phyloP scores from a whole-genome alignment of 192 early-diverging fungal species.

The Backusella psychrophila region DNA sequence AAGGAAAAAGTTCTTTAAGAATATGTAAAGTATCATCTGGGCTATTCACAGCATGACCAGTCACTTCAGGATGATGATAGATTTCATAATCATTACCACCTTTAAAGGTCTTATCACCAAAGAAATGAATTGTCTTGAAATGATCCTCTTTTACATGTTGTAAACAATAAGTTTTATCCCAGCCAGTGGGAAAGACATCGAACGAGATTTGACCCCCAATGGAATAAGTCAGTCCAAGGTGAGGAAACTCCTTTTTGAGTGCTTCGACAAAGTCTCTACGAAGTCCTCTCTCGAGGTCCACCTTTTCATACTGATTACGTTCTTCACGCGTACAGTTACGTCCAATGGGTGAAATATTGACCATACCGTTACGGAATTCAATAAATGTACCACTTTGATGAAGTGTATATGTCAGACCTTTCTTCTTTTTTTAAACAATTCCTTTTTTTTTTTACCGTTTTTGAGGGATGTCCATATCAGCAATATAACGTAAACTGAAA shows the following conservation, averaged over 20 bases:
- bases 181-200: conserved; percentile 96
- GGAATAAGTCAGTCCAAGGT: conserved; percentile 88
- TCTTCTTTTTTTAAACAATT: not conserved
- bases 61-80: conserved; percentile 73
- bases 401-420: not conserved
- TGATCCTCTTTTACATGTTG: conserved; percentile 80
- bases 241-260: conserved; percentile 76
- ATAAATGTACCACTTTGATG: conserved; percentile 85
- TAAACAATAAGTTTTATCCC: conserved; percentile 99
- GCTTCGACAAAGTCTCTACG: conserved; percentile 83
- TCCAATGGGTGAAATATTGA: conserved; percentile 97
- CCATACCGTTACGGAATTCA: conserved; percentile 98
- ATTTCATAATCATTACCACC: conserved; percentile 99
- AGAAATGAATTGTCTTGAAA: conserved; percentile 93
- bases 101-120: conserved; percentile 96
- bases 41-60: conserved; percentile 82
- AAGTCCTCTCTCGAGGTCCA: conserved; percentile 81
- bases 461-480: conserved; percentile 88
- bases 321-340: conserved; percentile 88
- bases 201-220: conserved; percentile 99
- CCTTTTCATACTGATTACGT: conserved; percentile 86
- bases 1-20: conserved; percentile 75
- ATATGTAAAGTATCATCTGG: conserved; percentile 82
- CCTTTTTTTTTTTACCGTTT: conserved; percentile 67
- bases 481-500: conserved; percentile 92